Conservation (phyloP, 2,329 filamentous ascomycete genomes). For the Trichoderma sp. region DNA sequence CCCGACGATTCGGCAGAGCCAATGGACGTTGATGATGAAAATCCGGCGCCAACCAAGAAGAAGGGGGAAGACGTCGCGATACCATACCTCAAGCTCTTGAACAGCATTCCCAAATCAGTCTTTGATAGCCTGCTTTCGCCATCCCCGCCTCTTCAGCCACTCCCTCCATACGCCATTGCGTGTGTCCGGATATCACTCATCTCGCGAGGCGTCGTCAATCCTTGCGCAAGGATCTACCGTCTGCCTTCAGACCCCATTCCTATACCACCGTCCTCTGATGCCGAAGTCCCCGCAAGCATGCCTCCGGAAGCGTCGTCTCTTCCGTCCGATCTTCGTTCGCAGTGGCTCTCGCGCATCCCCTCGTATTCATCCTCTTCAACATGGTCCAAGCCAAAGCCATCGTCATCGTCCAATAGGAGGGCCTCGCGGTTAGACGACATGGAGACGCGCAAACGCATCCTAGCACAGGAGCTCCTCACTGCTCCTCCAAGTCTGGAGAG, state of each 20-base stretch:
- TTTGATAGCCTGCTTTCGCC: slow-evolving; percentile 39
- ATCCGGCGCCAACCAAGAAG: neutral
- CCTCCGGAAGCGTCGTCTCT: slow-evolving; percentile 40
- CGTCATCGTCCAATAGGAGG: neutral
- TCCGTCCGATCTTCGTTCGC: slow-evolving; percentile 57
- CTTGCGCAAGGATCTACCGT: slow-evolving; percentile 82
- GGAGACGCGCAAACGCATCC: slow-evolving; percentile 47
- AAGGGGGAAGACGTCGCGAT: neutral
- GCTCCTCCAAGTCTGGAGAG: slow-evolving; percentile 36
- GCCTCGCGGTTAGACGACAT: slow-evolving; percentile 33
- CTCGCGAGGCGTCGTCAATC: slow-evolving; percentile 67
- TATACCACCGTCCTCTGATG: slow-evolving; percentile 38
- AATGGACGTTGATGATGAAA: slow-evolving; percentile 40
- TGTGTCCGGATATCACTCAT: slow-evolving; percentile 69
- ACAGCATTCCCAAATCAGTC: slow-evolving; percentile 34
- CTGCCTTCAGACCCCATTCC: slow-evolving; percentile 54
- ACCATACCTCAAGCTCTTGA: slow-evolving; percentile 32
- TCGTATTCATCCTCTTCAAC: slow-evolving; percentile 15
- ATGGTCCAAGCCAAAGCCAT: too few species aligned
- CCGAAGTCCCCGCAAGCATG: slow-evolving; percentile 52
- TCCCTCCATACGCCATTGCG: slow-evolving; percentile 49
- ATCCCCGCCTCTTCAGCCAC: slow-evolving; percentile 30
- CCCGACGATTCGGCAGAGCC: slow-evolving; percentile 34
- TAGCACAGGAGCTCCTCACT: slow-evolving; percentile 53
- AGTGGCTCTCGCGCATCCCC: slow-evolving; percentile 69